Base-by-base conservation (phyloP, 2,329 filamentous ascomycete species). In the Scedosporium apiospermum region DNA sequence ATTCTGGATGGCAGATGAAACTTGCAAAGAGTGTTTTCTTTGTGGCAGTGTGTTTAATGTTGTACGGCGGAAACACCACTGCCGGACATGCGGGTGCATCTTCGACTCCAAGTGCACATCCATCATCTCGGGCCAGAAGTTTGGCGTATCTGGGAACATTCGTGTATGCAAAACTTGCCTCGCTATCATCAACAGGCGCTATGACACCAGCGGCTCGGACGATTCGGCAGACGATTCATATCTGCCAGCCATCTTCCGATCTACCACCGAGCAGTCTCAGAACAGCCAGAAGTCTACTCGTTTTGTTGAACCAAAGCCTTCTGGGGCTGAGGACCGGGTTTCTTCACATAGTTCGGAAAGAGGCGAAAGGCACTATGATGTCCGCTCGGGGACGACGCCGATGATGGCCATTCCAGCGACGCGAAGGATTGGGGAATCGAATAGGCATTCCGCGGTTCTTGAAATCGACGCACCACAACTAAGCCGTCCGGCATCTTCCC, bases 1-100 rank as follows among this genome's bases (percentile, higher is more conserved):
- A 68, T 98, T 96, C 69, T 98, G 93, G 95, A 99, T 99, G 95
- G 90, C 92, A 64, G 95, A 99, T 71, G 95, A 98, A 71, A 97
- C 96, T 65, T 96, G 93, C 64, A 98, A 96, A 72, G 93, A 97
- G 69, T 99, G 95, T 71, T 99, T 97, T 72, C 85, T 91, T 55
- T 99, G 95, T 69, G 91, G 91, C 55, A 89, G 91, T 64, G 84
- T 90, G 1, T 99, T 99, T 71, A 92, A 91, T 0, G 95, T 93
- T 1, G 98, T 98, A 71, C 85, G 95, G 64, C 86, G 95, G 66
- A 99, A 99, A 71, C 95, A 99, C 73, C 95, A 99, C 74, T 99
- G 95, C 73, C 87, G 96, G 65, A 90, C 87, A 0, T 99, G 95
- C 71, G 95, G 95, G n/a, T 96, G 96, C 70, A 99, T 99, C 55